phyloP scores from a whole-genome alignment of 108 stramenopile genomes.

The Skeletonema menzelii region DNA sequence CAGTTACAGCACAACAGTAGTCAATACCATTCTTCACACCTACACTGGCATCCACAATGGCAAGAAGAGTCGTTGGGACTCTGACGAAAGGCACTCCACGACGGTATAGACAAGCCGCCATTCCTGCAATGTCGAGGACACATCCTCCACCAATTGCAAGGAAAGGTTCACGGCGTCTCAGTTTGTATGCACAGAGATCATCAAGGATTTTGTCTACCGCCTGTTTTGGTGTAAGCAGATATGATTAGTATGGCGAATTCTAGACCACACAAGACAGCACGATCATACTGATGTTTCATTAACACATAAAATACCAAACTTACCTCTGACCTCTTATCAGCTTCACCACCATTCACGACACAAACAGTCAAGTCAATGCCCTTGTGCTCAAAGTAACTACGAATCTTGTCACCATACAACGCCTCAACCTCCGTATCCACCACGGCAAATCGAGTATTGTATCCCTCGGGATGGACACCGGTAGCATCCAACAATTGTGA shows the following conservation, averaged over 20 bases:
- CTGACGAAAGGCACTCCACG: conserved; percentile 91
- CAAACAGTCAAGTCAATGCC: conserved; percentile 70
- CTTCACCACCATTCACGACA: conserved; percentile 76
- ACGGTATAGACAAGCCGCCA: conserved; percentile 94
- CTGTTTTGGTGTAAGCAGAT: conserved; percentile 16
- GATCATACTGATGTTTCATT: neutral
- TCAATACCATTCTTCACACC: conserved; percentile 97
- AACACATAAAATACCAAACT: conserved; percentile 15
- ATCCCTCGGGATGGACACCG: conserved; percentile 75
- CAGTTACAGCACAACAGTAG: conserved; percentile 78
- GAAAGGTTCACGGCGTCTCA: conserved; percentile 92
- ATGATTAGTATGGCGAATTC: too few relatives aligned
- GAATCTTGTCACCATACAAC: conserved; percentile 70
- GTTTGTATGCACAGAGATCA: conserved; percentile 81
- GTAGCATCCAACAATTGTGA: conserved; percentile 78
- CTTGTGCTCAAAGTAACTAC: conserved; percentile 61
- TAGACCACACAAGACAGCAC: neutral
- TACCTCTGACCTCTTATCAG: conserved; percentile 78
- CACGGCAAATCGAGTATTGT: conserved; percentile 85
- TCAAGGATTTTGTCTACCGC: conserved; percentile 83
- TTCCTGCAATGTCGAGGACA: conserved; percentile 93
- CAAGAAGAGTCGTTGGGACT: conserved; percentile 93
- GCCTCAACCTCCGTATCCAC: conserved; percentile 76
- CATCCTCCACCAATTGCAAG: conserved; percentile 95
- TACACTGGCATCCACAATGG: conserved; percentile 96